A percentile compares a stretch with the other conserved stretches of the same genome.
Evolutionary conservation across 163 green algal species (phyloP).

Genomic region (Coccomyxa subellipsoidea): DNA sequence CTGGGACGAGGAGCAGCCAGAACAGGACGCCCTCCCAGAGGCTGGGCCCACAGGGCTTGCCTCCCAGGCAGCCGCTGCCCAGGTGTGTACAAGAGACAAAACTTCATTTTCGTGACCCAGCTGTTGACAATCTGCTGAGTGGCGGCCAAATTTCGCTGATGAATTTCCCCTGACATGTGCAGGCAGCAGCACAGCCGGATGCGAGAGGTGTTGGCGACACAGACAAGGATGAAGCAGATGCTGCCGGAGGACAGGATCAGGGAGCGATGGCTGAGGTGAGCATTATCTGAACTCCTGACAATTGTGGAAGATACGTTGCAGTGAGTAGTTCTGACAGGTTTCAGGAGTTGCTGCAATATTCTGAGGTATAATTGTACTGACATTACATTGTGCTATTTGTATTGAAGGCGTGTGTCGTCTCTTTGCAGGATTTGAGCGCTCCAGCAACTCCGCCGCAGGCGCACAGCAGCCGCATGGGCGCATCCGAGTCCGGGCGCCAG

Average conservation of each 20-base stretch:
- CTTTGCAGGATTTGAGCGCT: not conserved
- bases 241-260: not conserved
- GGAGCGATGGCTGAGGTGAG: constrained; percentile 3
- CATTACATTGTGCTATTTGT: not conserved
- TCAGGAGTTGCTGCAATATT: too few species aligned
- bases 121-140: too few species aligned
- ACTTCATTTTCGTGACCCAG: too few species aligned
- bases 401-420: not conserved
- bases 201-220: not conserved
- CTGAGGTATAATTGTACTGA: not conserved
- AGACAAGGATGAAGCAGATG: constrained; percentile 8
- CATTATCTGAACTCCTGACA: not conserved
- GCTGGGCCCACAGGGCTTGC: constrained; percentile 50
- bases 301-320: too few species aligned
- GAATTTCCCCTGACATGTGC: too few species aligned
- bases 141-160: too few species aligned
- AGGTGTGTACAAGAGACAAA: constrained; percentile 8
- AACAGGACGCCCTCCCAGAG: constrained; percentile 40
- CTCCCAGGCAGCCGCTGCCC: constrained; percentile 13
- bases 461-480: constrained; percentile 13
- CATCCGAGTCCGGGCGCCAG: constrained; percentile 3
- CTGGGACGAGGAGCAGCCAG: not conserved
- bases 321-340: too few species aligned
- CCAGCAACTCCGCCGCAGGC: constrained; percentile 5
- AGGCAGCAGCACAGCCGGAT: not conserved